phyloP scores from a whole-genome alignment of 345 rosid genomes.

The Melastoma malabathricum region DNA sequence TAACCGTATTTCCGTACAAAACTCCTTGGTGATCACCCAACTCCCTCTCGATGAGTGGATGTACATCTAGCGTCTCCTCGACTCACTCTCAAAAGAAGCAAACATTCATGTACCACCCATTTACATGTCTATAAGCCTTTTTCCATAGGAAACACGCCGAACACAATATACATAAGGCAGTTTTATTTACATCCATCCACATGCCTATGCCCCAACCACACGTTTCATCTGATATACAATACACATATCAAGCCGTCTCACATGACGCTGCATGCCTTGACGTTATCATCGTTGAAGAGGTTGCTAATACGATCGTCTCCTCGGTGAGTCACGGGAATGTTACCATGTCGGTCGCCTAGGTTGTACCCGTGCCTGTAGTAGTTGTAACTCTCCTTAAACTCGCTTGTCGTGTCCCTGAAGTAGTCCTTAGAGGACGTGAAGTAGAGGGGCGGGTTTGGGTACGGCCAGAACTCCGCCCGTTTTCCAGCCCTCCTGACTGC shows the following conservation, averaged over 20 bases:
- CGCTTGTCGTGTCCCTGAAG: slow-evolving; percentile 28
- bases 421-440: slow-evolving; percentile 42
- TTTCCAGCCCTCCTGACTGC: slow-evolving; percentile 58
- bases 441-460: slow-evolving; percentile 49
- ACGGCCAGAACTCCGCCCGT: slow-evolving; percentile 84
- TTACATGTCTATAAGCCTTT: too few species aligned
- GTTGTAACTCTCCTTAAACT: slow-evolving; percentile 61
- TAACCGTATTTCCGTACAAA: too few species aligned
- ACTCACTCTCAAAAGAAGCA: too few species aligned
- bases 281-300: slow-evolving; percentile 84
- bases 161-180: too few species aligned
- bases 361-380: slow-evolving; percentile 82
- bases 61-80: too few species aligned
- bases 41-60: too few species aligned
- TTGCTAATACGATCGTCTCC: slow-evolving; percentile 89
- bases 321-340: slow-evolving; percentile 42
- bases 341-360: slow-evolving; percentile 43
- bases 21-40: too few species aligned
- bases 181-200: too few species aligned
- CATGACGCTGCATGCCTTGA: slow-evolving; percentile 77
- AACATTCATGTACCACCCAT: too few species aligned
- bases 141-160: too few species aligned
- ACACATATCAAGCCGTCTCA: slow-evolving; percentile 11
- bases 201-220: too few species aligned
- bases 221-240: too few species aligned